Evolutionary conservation across 176 grass and related monocot species (phyloP).

Genomic region (Luzula sylvatica): DNA sequence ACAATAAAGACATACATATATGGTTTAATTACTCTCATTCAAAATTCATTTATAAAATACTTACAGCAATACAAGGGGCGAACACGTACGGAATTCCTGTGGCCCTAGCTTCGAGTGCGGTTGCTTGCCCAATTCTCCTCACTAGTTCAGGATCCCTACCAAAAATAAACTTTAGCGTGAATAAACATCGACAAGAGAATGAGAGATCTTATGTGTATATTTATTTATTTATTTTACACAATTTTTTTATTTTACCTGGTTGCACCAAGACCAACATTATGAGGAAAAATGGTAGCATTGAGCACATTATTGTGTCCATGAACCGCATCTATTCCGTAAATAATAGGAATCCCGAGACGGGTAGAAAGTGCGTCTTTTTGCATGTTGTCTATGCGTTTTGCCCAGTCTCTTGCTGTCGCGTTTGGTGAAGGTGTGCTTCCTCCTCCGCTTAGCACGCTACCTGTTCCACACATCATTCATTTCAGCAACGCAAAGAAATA

Average conservation of each 20-base stretch:
- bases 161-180: conserved; percentile 4
- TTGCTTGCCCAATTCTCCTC: conserved; percentile 53
- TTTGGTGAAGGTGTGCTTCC: conserved; percentile 45
- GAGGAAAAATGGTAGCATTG: conserved; percentile 85
- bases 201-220: too few species aligned
- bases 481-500: too few species aligned
- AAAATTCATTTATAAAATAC: neutral
- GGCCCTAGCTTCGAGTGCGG: conserved; percentile 60
- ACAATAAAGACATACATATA: neutral
- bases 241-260: conserved; percentile 28
- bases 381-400: conserved; percentile 42
- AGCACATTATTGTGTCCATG: conserved; percentile 78
- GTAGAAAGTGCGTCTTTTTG: conserved; percentile 74
- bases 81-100: conserved; percentile 81
- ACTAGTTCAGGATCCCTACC: conserved; percentile 47
- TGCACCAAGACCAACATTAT: conserved; percentile 80
- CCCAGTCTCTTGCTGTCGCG: conserved; percentile 45
- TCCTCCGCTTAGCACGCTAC: conserved; percentile 85
- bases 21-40: neutral
- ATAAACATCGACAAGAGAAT: neutral
- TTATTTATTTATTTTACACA: neutral
- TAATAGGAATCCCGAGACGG: conserved; percentile 76
- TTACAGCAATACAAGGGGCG: conserved; percentile 75
- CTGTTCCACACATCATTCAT: conserved; percentile 20
- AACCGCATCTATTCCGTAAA: conserved; percentile 87